Evolutionary conservation across 768 basidiomycete genomes (phyloP).

Genomic region (Galerina sulciceps): DNA sequence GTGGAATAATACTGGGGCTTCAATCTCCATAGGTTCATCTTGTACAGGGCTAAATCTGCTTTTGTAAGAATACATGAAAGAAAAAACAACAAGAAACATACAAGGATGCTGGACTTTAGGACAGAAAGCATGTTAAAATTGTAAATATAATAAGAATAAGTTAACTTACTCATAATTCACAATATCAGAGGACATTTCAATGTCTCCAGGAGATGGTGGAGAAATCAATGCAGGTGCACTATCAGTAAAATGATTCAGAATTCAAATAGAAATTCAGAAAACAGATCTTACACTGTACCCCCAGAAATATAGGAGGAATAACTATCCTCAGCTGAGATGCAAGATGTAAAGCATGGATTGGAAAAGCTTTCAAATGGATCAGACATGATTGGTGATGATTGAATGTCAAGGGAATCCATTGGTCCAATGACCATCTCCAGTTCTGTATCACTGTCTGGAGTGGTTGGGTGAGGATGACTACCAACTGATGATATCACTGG

Average conservation of each 20-base stretch:
- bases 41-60: constrained; percentile 21
- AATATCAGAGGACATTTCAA: constrained; percentile 39
- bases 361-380: too few relatives aligned
- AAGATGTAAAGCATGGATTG: too few relatives aligned
- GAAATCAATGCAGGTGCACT: constrained; percentile 13
- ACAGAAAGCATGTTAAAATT: not conserved
- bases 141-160: not conserved
- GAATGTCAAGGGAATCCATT: too few relatives aligned
- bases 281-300: too few relatives aligned
- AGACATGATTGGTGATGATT: too few relatives aligned
- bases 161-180: constrained; percentile 44
- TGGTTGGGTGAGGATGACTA: too few relatives aligned
- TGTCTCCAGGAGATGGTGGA: constrained; percentile 15
- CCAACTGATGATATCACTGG: too few relatives aligned
- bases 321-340: too few relatives aligned
- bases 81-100: not conserved
- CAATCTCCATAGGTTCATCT: constrained; percentile 24
- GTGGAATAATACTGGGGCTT: constrained; percentile 24
- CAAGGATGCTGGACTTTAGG: constrained; percentile 36
- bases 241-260: not conserved
- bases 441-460: too few relatives aligned
- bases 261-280: too few relatives aligned
- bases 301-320: too few relatives aligned
- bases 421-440: too few relatives aligned
- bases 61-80: not conserved